Conservation (phyloP, 495 filamentous ascomycete species). For the Podospora pseudoanserina region DNA sequence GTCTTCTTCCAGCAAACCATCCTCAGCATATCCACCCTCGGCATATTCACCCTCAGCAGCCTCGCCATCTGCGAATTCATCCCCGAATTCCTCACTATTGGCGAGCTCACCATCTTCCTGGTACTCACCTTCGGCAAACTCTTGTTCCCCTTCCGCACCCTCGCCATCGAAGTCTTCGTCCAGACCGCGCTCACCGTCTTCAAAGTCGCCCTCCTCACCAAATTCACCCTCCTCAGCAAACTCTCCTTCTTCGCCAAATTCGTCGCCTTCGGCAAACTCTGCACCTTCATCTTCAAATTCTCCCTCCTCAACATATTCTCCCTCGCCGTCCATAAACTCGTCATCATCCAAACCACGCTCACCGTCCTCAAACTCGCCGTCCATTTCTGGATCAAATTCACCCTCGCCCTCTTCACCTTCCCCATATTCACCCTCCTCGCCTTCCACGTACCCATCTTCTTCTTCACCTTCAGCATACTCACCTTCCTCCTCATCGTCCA, state of each 20-base stretch:
- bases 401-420: neutral
- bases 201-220: neutral
- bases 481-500: constrained; percentile 4
- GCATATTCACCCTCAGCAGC: neutral
- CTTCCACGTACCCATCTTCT: constrained; percentile 9
- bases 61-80: neutral
- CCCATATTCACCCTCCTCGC: neutral
- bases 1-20: neutral
- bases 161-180: neutral
- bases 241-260: neutral
- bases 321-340: neutral
- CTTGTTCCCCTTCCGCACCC: neutral
- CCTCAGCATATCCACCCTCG: neutral
- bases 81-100: neutral
- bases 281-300: neutral
- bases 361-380: neutral
- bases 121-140: neutral
- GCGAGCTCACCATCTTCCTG: constrained; percentile 8
- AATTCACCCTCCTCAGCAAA: neutral
- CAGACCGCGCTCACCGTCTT: neutral
- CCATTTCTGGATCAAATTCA: neutral
- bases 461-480: constrained; percentile 1
- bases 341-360: constrained; percentile 1
- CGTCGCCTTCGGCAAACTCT: neutral
- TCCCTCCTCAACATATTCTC: neutral